Evolutionary conservation across 805 yeast genomes (phyloP), one percentile per base, ranked within the genome.

Genomic region (Ogataea zsoltii): DNA sequence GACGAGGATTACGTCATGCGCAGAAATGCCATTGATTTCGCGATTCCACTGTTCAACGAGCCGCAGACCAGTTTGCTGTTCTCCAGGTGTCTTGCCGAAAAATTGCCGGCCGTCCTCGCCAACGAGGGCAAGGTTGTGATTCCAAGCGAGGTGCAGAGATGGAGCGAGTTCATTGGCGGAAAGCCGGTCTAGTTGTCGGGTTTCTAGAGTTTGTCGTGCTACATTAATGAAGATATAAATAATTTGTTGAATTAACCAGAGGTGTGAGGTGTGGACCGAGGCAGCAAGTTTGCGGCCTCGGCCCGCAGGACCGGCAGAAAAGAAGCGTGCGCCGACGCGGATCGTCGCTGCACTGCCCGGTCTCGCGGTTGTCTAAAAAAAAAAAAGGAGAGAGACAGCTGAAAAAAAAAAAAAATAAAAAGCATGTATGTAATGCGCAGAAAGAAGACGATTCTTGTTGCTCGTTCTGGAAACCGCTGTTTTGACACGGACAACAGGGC

Each of bases 1-100:
- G 97, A 94, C 63, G 85, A 86, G 68, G 97, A 94, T 70, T 94
- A 94, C 68, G 84, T 92, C 47, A 94, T 94, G 99, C 85, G 99
- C 76, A 85, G 99, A 75, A 94, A 94, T 67, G 98, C 99, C 38
- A 95, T 94, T 71, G 99, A 94, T 68, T 94, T 94, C 66, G 98
- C 88, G 49, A 85, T 92, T 61, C 97, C 99, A 34, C 75, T 94
- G 64, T 92, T 94, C 76, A 94, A 92, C 65, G 99, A 94, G 74
- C 97, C 98, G 54, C 83, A 89, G 65, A 95, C 99, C 17, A 85
- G 97, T 2, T 64, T 83, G 58, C 71, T 94, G 57, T 94, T 94
- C 68, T 90, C 97, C 17, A 72, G 82, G 62, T 88, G 96, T 53
- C 75, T 94, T 71, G 80, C 80, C 55, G 80, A 70, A 44, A 89